Conservation (phyloP, 129 eudicot species). For the Deinandra increscens region DNA sequence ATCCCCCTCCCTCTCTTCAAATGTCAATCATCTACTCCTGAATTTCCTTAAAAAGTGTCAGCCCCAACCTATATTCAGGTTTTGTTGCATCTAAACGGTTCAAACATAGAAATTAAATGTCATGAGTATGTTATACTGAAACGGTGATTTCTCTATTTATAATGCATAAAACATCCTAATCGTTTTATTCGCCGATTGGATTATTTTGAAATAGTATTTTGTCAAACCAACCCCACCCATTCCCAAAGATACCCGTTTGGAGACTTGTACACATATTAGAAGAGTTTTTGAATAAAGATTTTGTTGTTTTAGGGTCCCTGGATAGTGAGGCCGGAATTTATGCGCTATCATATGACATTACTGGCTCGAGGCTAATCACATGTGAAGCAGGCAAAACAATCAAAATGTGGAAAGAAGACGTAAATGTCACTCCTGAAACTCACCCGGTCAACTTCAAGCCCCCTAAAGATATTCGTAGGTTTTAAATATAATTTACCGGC, state of each 20-base stretch:
- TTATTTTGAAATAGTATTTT: neutral
- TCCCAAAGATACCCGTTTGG: neutral
- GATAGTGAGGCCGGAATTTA: slow-evolving; percentile 96
- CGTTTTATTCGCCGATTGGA: neutral
- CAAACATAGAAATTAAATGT: no score
- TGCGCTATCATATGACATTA: slow-evolving; percentile 60
- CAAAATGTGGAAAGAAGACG: slow-evolving; percentile 98
- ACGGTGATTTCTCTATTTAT: neutral
- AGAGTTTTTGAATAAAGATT: slow-evolving; percentile 7
- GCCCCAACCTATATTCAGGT: no score
- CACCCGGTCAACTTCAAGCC: slow-evolving; percentile 82
- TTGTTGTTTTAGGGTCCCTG: slow-evolving; percentile 60
- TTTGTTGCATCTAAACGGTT: no score
- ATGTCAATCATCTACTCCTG: no score
- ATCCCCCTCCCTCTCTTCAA: no score
- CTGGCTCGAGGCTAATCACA: slow-evolving; percentile 75
- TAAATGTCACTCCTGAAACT: slow-evolving; percentile 85
- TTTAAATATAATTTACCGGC: slow-evolving; percentile 25
- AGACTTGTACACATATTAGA: neutral
- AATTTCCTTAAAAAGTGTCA: no score
- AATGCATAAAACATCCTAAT: neutral
- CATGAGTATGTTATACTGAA: neutral
- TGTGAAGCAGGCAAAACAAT: slow-evolving; percentile 97
- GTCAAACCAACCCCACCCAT: neutral
- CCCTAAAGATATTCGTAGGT: slow-evolving; percentile 77